Evolutionary conservation across 768 basidiomycete genomes (phyloP).

Genomic region (Pulveroboletus sp.): DNA sequence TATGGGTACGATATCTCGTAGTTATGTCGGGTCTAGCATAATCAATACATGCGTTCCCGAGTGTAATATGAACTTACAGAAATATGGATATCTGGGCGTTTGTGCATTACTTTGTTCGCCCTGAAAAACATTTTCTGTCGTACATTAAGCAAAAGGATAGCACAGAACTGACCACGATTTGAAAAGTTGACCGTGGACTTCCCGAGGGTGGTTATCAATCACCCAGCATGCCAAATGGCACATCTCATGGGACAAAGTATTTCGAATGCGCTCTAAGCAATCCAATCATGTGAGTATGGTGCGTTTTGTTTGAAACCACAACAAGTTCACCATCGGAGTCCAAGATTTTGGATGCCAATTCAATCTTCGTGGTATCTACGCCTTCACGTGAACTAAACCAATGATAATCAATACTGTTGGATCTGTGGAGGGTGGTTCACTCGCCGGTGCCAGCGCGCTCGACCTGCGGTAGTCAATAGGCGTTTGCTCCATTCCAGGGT

Average conservation of each 20-base stretch:
- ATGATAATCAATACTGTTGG: not conserved
- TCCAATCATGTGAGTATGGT: not conserved
- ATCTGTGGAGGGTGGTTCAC: not conserved
- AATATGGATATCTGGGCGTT: conserved; percentile 66
- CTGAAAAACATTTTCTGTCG: conserved; percentile 24
- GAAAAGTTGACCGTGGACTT: conserved; percentile 71
- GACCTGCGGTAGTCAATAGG: conserved; percentile 65
- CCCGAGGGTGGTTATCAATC: conserved; percentile 66
- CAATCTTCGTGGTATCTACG: conserved; percentile 59
- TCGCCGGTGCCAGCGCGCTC: conserved; percentile 64
- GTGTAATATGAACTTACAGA: conserved; percentile 41
- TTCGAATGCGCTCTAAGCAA: conserved; percentile 69
- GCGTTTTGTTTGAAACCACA: not conserved
- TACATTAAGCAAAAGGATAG: not conserved
- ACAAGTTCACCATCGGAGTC: conserved; percentile 61
- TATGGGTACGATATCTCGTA: conserved; percentile 76
- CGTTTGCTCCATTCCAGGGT: conserved; percentile 66
- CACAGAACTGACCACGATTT: conserved; percentile 57
- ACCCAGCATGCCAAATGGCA: conserved; percentile 89
- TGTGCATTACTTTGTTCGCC: conserved; percentile 70
- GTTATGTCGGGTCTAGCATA: conserved; percentile 58
- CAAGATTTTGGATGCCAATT: conserved; percentile 80
- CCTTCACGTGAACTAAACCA: conserved; percentile 52
- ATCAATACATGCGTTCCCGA: not conserved
- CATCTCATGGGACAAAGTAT: conserved; percentile 89